phyloP scores from a whole-genome alignment of 345 rosid genomes.

The Lumnitzera racemosa region DNA sequence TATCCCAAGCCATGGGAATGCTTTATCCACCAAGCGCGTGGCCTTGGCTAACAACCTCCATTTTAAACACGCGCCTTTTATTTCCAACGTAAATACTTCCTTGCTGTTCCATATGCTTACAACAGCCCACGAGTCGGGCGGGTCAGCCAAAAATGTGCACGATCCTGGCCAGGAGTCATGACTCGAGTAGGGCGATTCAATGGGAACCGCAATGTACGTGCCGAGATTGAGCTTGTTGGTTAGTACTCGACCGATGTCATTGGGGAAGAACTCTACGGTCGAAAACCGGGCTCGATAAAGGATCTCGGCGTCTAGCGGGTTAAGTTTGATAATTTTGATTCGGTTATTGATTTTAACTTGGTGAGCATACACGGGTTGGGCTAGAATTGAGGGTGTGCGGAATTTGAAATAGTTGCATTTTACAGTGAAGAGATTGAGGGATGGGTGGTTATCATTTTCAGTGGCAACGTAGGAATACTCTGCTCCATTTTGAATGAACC shows the following conservation, averaged over 20 bases:
- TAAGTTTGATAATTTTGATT: slow-evolving; percentile 36
- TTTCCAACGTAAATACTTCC: slow-evolving; percentile 64
- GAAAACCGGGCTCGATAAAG: slow-evolving; percentile 68
- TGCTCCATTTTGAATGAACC: slow-evolving; percentile 71
- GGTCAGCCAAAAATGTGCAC: slow-evolving; percentile 44
- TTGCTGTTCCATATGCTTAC: slow-evolving; percentile 73
- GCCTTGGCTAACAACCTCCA: slow-evolving; percentile 40
- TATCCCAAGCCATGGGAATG: slow-evolving; percentile 54
- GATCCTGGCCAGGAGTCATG: slow-evolving; percentile 44
- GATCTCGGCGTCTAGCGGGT: slow-evolving; percentile 43
- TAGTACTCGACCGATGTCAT: slow-evolving; percentile 69
- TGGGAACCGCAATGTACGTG: slow-evolving; percentile 64
- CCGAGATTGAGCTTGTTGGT: slow-evolving; percentile 60
- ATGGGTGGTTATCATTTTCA: slow-evolving; percentile 73
- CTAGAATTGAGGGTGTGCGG: slow-evolving; percentile 76
- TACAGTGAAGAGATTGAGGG: slow-evolving; percentile 68
- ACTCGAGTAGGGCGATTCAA: slow-evolving; percentile 11
- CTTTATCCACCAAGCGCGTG: slow-evolving; percentile 50
- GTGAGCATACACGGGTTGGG: slow-evolving; percentile 81
- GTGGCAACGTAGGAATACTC: slow-evolving; percentile 78
- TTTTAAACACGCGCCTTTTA: slow-evolving; percentile 58
- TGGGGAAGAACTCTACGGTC: slow-evolving; percentile 81
- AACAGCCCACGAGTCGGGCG: slow-evolving; percentile 83
- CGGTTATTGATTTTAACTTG: slow-evolving; percentile 38
- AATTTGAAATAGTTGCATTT: slow-evolving; percentile 78